These are phyloP conservation scores for Coelastrella sp. DNA, from an alignment of 139 green algal species.

Conservation along the genomic window DNA sequence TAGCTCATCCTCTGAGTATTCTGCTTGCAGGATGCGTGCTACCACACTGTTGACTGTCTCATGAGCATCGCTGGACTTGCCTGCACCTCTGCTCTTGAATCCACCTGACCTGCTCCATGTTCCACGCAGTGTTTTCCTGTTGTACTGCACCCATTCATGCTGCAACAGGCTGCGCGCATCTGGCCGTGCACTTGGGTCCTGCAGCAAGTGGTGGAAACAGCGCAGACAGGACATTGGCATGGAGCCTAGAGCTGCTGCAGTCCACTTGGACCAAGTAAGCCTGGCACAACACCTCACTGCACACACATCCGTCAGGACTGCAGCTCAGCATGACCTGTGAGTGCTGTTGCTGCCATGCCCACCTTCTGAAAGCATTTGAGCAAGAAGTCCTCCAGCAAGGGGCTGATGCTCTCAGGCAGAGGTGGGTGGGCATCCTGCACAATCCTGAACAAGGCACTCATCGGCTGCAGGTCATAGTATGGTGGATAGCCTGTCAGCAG, in stretches of 20 bases:
- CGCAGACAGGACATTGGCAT: neutral
- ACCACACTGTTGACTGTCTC: constrained; percentile 66
- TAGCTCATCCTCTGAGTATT: constrained; percentile 39
- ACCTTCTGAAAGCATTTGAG: constrained; percentile 94
- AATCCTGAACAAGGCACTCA: constrained; percentile 96
- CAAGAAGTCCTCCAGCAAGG: constrained; percentile 90
- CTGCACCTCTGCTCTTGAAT: constrained; percentile 5
- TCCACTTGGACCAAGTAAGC: neutral
- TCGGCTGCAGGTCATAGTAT: constrained; percentile 96
- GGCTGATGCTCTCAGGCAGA: constrained; percentile 82
- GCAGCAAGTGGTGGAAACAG: constrained; percentile 16
- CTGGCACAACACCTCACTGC: neutral
- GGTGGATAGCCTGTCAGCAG: constrained; percentile 93
- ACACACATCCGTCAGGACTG: neutral
- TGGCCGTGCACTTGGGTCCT: constrained; percentile 86
- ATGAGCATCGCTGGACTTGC: constrained; percentile 52
- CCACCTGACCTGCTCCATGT: constrained; percentile 73
- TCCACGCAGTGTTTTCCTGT: constrained; percentile 76
- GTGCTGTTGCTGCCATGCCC: neutral
- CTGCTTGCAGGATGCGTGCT: constrained; percentile 56
- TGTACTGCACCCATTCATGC: constrained; percentile 89
- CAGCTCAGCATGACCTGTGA: neutral
- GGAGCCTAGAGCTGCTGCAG: neutral
- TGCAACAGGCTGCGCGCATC: constrained; percentile 82
- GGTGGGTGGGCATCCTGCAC: constrained; percentile 90